These are phyloP conservation scores for Helotiales sp. DNA, from an alignment of 2,329 filamentous ascomycete species.

Conservation along the genomic window DNA sequence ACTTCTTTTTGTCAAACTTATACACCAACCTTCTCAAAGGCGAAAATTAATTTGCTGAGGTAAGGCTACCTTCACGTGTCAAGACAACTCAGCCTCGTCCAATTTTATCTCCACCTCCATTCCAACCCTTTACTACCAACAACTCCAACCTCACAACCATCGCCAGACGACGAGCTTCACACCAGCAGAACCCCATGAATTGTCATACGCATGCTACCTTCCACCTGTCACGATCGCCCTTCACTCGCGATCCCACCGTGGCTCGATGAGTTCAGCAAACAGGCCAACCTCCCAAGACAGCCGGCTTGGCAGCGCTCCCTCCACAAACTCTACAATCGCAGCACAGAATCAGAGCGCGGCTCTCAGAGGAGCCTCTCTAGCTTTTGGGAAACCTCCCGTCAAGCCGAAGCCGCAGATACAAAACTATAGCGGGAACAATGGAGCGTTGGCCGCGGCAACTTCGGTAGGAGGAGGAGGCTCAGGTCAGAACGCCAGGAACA, in stretches of 20 bases:
- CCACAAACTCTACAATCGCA: slow-evolving; percentile 12
- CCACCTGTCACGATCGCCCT: slow-evolving; percentile 28
- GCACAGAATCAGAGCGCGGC: slow-evolving; percentile 49
- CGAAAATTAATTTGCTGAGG: not conserved
- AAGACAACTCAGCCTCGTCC: slow-evolving; percentile 6
- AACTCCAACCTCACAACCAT: slow-evolving; percentile 14
- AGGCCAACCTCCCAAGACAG: slow-evolving; percentile 21
- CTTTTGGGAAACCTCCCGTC: slow-evolving; percentile 51
- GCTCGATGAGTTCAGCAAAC: slow-evolving; percentile 32
- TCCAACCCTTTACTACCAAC: not conserved
- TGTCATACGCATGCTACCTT: slow-evolving; percentile 25
- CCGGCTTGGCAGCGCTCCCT: slow-evolving; percentile 28
- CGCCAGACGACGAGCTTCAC: not conserved
- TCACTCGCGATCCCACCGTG: slow-evolving; percentile 28
- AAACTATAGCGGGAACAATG: slow-evolving; percentile 49
- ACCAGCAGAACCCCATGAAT: slow-evolving; percentile 23
- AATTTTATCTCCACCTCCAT: not conserved
- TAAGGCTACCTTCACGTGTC: slow-evolving; percentile 4
- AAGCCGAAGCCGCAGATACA: slow-evolving; percentile 46
- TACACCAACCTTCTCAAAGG: not conserved
- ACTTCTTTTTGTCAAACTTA: no score
- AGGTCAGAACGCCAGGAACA: slow-evolving; percentile 9
- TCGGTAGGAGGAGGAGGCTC: slow-evolving; percentile 41
- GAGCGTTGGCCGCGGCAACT: slow-evolving; percentile 52
- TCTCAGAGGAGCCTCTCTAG: slow-evolving; percentile 52